Base-by-base conservation (phyloP, 169 alveolate genomes). In the Eimeria brunetti region DNA sequence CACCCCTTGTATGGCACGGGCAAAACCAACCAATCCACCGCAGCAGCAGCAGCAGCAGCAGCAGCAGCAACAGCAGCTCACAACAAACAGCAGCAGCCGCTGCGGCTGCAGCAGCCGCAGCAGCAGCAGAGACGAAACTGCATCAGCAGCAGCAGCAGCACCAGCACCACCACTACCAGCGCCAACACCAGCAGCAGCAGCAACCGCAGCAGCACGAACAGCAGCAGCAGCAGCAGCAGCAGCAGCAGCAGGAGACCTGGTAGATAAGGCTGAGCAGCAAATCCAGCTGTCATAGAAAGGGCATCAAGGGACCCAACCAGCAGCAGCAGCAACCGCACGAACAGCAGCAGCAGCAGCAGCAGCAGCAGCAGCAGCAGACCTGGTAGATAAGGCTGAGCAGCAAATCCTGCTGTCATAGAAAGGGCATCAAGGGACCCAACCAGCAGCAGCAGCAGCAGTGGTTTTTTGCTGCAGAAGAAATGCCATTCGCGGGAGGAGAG, bases 311-410 rank as follows among this genome's bases (percentile, higher is more conserved):
- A n/a, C n/a, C n/a, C n/a, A 8, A 16, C n/a, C 67, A 58, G 67
- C 67, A 58, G 18, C 67, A 58, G 67, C 67, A 58, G 27, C 16
- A 58, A 27, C 67, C 8, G 24, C 67, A 67, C 44, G 44, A 67
- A 41, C 78, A 67, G 78, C 78, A 67, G 44, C 46, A 67, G 78
- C 78, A 67, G 78, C 46, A 75, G 85, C 85, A 75, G 85, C 85
- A 75, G 56, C 85, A 33, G 85, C 56, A 2, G 36, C 60, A 75
- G 33, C n/a, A n/a, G n/a, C n/a, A n/a, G n/a, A n/a, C n/a, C n/a
- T n/a, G n/a, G n/a, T n/a, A n/a, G n/a, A n/a, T n/a, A 75, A 12
- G 85, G 60, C n/a, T 75, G 60, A 8, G 60, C 60, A 22, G 46
- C 22, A 22, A 75, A 75, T 2, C 60, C 56, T 44, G 46, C 22